Conservation (phyloP, 176 grass and related monocot species). For the Triticum urartu region DNA sequence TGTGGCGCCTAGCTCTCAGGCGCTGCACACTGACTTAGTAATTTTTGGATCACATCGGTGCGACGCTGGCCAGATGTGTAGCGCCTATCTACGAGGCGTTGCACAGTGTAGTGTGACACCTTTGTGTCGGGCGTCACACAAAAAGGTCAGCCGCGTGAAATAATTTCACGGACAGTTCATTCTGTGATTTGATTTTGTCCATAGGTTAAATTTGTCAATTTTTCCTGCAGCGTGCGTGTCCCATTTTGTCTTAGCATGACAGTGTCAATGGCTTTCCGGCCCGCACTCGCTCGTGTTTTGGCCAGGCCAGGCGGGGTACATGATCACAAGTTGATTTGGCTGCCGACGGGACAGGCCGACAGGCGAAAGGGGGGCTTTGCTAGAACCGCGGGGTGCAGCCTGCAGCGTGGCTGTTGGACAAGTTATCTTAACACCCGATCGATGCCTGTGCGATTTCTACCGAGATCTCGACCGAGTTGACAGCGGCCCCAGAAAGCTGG, state of each 20-base stretch:
- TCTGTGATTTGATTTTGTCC: too few species aligned
- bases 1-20: too few species aligned
- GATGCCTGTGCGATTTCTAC: background rate
- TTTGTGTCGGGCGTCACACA: too few species aligned
- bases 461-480: background rate
- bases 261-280: background rate
- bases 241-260: background rate
- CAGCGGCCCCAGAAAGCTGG: background rate
- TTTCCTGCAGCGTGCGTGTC: background rate
- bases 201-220: too few species aligned
- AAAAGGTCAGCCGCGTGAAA: too few species aligned
- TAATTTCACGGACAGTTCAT: too few species aligned
- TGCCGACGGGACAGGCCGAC: background rate
- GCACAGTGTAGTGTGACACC: too few species aligned
- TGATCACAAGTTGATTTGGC: background rate
- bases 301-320: background rate
- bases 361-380: background rate
- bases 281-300: background rate
- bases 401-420: background rate
- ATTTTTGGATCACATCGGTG: too few species aligned
- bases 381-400: background rate
- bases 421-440: background rate
- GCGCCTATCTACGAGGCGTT: too few species aligned
- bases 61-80: too few species aligned
- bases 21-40: too few species aligned